phyloP scores from a whole-genome alignment of 495 filamentous ascomycete genomes.

The Podospora australis region DNA sequence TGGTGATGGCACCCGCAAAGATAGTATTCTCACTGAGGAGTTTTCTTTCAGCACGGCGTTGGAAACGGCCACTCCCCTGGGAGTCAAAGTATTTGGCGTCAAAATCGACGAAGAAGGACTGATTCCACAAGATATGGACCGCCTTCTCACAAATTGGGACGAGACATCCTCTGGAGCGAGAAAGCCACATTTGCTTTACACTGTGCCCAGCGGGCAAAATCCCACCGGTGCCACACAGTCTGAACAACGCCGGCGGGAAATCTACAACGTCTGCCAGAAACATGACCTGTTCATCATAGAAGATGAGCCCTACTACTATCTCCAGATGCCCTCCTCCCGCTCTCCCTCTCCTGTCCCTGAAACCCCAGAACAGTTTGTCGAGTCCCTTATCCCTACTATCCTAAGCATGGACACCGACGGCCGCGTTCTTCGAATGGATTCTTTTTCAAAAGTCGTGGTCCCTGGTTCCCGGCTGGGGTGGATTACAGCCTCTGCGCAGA shows the following conservation, averaged over 20 bases:
- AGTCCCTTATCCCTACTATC: constrained; percentile 51
- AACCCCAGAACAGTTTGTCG: constrained; percentile 40
- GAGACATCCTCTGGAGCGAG: constrained; percentile 45
- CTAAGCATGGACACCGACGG: constrained; percentile 62
- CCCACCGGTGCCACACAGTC: constrained; percentile 83
- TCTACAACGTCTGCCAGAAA: constrained; percentile 72
- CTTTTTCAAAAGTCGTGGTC: constrained; percentile 76
- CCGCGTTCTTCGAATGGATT: constrained; percentile 66
- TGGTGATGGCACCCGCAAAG: constrained; percentile 55
- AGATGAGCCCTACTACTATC: constrained; percentile 95
- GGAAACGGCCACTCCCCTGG: constrained; percentile 74
- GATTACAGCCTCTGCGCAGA: constrained; percentile 75
- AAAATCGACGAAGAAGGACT: constrained; percentile 75
- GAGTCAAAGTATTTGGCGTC: constrained; percentile 65
- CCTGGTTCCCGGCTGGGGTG: constrained; percentile 72
- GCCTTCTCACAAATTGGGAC: constrained; percentile 63
- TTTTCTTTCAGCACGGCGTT: constrained; percentile 79
- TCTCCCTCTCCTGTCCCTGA: constrained; percentile 15
- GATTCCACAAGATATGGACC: constrained; percentile 58
- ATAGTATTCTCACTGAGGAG: constrained; percentile 74
- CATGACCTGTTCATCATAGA: constrained; percentile 86
- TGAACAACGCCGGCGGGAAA: constrained; percentile 52
- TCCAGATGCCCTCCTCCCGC: constrained; percentile 88
- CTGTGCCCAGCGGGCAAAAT: constrained; percentile 83
- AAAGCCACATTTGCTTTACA: constrained; percentile 77